Percentiles rank a stretch among this genome's conserved stretches.
phyloP scores from a whole-genome alignment of 805 yeast genomes.

The Kluyveromyces dobzhanskii region DNA sequence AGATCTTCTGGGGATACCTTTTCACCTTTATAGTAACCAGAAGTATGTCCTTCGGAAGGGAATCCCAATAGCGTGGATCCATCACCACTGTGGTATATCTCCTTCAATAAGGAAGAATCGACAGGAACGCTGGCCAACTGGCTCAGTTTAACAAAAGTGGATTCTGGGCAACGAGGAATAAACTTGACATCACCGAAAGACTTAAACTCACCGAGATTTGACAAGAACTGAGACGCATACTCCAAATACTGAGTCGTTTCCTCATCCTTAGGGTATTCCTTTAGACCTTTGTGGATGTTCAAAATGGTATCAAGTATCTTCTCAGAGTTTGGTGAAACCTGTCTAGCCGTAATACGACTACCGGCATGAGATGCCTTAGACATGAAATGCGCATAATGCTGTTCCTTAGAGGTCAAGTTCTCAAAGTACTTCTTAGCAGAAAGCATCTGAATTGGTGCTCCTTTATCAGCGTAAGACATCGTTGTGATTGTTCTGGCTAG shows the following conservation, averaged over 20 bases:
- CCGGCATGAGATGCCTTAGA: slow-evolving; percentile 82
- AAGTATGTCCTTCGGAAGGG: slow-evolving; percentile 66
- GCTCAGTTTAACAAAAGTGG: slow-evolving; percentile 35
- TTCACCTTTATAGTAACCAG: slow-evolving; percentile 61
- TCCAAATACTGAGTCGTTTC: slow-evolving; percentile 45
- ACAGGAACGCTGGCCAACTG: slow-evolving; percentile 22
- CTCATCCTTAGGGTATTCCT: slow-evolving; percentile 36
- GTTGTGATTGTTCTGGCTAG: slow-evolving; percentile 1
- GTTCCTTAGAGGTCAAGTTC: slow-evolving; percentile 48
- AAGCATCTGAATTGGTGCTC: slow-evolving; percentile 64
- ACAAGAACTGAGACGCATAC: slow-evolving; percentile 66
- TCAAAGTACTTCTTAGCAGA: slow-evolving; percentile 59
- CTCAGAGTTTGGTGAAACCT: slow-evolving; percentile 79
- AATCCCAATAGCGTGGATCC: slow-evolving; percentile 58
- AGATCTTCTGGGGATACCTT: slow-evolving; percentile 47
- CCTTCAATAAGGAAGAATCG: slow-evolving; percentile 35
- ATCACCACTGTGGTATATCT: slow-evolving; percentile 44
- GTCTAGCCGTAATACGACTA: slow-evolving; percentile 67
- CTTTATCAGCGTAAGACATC: slow-evolving; percentile 30
- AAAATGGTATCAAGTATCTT: slow-evolving; percentile 62
- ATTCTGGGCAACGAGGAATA: slow-evolving; percentile 51
- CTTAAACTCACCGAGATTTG: slow-evolving; percentile 72
- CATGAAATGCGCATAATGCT: slow-evolving; percentile 75
- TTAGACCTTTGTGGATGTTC: slow-evolving; percentile 42
- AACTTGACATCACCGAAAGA: slow-evolving; percentile 87